phyloP scores from a whole-genome alignment of 2,329 filamentous ascomycete species.

The Colletotrichum theobromicola region DNA sequence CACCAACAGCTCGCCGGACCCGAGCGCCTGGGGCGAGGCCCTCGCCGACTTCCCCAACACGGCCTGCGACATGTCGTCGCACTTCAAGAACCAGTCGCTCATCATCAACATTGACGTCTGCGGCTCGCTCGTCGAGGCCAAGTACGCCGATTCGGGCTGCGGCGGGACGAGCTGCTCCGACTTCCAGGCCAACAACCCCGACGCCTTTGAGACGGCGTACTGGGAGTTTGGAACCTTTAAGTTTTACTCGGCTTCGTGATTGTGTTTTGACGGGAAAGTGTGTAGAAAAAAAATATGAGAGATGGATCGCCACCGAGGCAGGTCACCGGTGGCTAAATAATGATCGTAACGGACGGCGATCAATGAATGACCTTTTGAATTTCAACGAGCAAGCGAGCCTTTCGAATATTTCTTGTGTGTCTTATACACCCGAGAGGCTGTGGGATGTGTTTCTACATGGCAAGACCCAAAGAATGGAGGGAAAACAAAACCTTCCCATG shows the following conservation, averaged over 20 bases:
- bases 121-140: slow-evolving; percentile 56
- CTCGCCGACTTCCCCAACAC: slow-evolving; percentile 70
- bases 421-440: neutral
- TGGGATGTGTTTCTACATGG: neutral
- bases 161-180: slow-evolving; percentile 55
- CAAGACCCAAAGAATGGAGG: neutral
- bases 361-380: neutral
- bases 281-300: neutral
- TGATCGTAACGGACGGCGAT: neutral
- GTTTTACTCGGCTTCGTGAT: slow-evolving; percentile 50
- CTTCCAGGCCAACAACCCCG: slow-evolving; percentile 62
- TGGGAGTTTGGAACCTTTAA: slow-evolving; percentile 70
- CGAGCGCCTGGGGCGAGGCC: slow-evolving; percentile 65
- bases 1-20: slow-evolving; percentile 56
- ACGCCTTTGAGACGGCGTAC: slow-evolving; percentile 62
- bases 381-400: neutral
- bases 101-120: slow-evolving; percentile 71
- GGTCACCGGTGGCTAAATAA: neutral
- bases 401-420: neutral
- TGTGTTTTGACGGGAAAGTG: too few species aligned
- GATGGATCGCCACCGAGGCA: neutral
- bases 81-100: slow-evolving; percentile 71
- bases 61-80: slow-evolving; percentile 60
- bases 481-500: neutral
- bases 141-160: slow-evolving; percentile 52